A percentile compares a stretch with the other conserved stretches of the same genome.
These are phyloP conservation scores for Backusella morwellensis DNA, from an alignment of 192 early-diverging fungal genomes.

Conservation along the genomic window DNA sequence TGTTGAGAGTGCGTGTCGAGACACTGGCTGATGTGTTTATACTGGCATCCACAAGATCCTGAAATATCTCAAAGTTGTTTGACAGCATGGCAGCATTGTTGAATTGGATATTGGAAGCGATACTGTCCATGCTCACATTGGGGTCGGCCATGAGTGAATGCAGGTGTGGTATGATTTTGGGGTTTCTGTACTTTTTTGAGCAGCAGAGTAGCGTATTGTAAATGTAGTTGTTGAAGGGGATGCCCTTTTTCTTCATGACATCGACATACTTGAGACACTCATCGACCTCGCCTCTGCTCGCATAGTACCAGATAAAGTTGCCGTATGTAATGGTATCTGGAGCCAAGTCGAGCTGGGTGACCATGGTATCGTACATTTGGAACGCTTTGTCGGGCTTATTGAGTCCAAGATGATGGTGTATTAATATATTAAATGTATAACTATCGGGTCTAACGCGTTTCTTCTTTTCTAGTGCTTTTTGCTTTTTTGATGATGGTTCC, in stretches of 20 bases:
- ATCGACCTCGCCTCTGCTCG: neutral
- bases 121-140: neutral
- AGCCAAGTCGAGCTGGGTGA: neutral
- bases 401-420: conserved; percentile 6
- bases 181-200: neutral
- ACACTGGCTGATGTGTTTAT: neutral
- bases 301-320: conserved; percentile 20
- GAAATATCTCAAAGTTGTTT: neutral
- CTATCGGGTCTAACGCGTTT: neutral
- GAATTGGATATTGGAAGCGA: conserved; percentile 5
- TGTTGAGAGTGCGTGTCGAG: conserved; percentile 14
- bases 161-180: neutral
- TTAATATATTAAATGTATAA: conserved; percentile 23
- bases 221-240: conserved; percentile 7
- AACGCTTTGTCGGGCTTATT: conserved; percentile 10
- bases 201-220: conserved; percentile 14
- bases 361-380: conserved; percentile 11
- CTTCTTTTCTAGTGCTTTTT: neutral
- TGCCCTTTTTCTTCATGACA: conserved; percentile 20
- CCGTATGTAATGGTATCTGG: conserved; percentile 23
- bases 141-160: neutral
- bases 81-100: neutral
- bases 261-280: conserved; percentile 18
- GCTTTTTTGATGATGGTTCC: neutral
- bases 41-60: conserved; percentile 8